Percentiles rank a stretch among this genome's conserved stretches.
Evolutionary conservation across 2,329 filamentous ascomycete species (phyloP).

Genomic region (Ceratocystis harringtonii): DNA sequence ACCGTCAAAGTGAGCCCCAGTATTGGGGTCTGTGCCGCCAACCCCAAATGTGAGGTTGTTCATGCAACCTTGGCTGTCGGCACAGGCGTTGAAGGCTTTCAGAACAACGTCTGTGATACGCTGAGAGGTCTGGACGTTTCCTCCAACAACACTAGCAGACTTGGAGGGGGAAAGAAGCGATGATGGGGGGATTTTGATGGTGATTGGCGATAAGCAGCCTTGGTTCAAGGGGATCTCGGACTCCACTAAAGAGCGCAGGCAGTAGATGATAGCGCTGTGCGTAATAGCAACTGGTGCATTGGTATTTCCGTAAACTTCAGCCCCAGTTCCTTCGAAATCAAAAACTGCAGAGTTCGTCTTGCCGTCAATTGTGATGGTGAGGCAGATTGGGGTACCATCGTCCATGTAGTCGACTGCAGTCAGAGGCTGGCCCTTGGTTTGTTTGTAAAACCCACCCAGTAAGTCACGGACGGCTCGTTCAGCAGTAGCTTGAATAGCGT

Average conservation of each 20-base stretch:
- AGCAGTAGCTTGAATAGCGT: constrained; percentile 64
- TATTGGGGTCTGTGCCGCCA: constrained; percentile 31
- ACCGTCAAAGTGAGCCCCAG: constrained; percentile 26
- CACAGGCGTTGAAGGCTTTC: constrained; percentile 65
- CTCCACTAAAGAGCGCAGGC: constrained; percentile 60
- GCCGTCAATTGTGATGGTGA: constrained; percentile 60
- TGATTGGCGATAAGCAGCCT: constrained; percentile 61
- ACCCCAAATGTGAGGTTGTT: constrained; percentile 79
- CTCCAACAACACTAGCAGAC: constrained; percentile 65
- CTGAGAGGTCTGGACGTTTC: constrained; percentile 48
- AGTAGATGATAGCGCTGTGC: constrained; percentile 79
- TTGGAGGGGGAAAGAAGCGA: constrained; percentile 63
- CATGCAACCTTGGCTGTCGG: constrained; percentile 64
- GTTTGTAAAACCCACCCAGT: constrained; percentile 53
- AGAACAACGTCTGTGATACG: constrained; percentile 33
- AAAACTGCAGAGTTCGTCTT: constrained; percentile 65
- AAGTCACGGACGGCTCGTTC: constrained; percentile 59
- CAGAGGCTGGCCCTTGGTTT: constrained; percentile 56
- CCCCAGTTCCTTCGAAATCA: constrained; percentile 65
- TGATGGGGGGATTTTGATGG: constrained; percentile 56
- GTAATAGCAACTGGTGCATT: constrained; percentile 74
- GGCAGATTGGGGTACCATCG: constrained; percentile 60
- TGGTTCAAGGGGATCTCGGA: constrained; percentile 76
- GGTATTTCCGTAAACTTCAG: constrained; percentile 65
- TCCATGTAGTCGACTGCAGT: constrained; percentile 70